Conservation (phyloP, 2,329 filamentous ascomycete genomes). For the Fusarium subtropicale region DNA sequence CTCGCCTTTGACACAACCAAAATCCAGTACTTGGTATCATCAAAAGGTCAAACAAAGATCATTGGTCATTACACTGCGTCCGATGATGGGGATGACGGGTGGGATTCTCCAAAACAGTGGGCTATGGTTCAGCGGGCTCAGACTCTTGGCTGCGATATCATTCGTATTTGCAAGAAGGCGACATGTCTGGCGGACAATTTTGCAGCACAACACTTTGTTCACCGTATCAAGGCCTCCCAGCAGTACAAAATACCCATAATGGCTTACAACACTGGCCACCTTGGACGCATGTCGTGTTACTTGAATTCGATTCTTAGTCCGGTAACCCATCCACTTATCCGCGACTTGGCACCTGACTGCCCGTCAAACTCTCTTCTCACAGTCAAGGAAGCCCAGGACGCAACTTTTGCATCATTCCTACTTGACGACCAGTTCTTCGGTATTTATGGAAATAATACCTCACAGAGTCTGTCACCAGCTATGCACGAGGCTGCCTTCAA, state of each 20-base stretch:
- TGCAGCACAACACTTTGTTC: neutral
- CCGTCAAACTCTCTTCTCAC: neutral
- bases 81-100: neutral
- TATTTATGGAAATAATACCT: slow-evolving; percentile 8
- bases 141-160: neutral
- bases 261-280: slow-evolving; percentile 7
- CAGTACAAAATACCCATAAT: neutral
- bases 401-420: neutral
- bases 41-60: neutral
- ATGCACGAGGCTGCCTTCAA: slow-evolving; percentile 14
- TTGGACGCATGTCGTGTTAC: slow-evolving; percentile 7
- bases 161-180: slow-evolving; percentile 3
- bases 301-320: slow-evolving; percentile 6
- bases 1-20: neutral
- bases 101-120: slow-evolving; percentile 6
- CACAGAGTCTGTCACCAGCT: slow-evolving; percentile 4
- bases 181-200: slow-evolving; percentile 8
- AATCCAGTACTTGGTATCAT: neutral
- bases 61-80: neutral
- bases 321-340: neutral
- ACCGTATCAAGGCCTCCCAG: neutral
- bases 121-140: neutral
- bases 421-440: slow-evolving; percentile 1
- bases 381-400: slow-evolving; percentile 1
- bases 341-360: neutral